Base-by-base conservation (phyloP, 2,329 filamentous ascomycete genomes). In the Pseudogymnoascus sp. region DNA sequence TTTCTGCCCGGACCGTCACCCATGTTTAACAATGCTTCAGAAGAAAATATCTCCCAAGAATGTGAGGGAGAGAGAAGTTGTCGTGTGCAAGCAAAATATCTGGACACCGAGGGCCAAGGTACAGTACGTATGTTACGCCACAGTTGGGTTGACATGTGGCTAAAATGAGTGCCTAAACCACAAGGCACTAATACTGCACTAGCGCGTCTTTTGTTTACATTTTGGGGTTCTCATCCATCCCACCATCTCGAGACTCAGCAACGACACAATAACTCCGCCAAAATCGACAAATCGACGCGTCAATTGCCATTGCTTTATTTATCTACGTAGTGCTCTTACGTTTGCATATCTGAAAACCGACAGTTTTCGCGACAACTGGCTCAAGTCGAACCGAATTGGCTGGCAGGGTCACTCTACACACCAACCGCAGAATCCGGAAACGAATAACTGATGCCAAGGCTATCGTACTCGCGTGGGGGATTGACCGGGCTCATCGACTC, bases 401-500 rank as follows among this genome's bases (percentile, higher is more conserved):
- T 54, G 14, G 14, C 8, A 50, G 7, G 1, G 41, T 30, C 41
- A 16, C 22, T 6, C 12, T 33, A 54, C n/a, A 18, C 25, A 18
- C 25, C 25, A 54, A 54, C 8, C 47, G n/a, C 47, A 54, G n/a
- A 54, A 54, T 54, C 47, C 33, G 47, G 47, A 54, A 33, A 54
- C 25, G n/a, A 54, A 54, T 54, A 54, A 20, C 47, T 54, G n/a
- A 54, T 54, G 47, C 47, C 47, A 54, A 54, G 47, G 28, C 47
- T 54, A 33, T 54, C 47, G 30, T 50, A 50, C 43, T 54, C 47
- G 47, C 47, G 47, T n/a, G 25, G n/a, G 25, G 47, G 75, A 60
- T 65, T 81, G 14, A 78, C 78, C 35, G 75, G 74, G 8, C 66
- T 81, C 20, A 67, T 79, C 8, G 78, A 77, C 57, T 79, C 77